Percentiles rank a stretch among this genome's conserved stretches.
phyloP scores from a whole-genome alignment of 73 alveolate species.

The Tetrahymena borealis region DNA sequence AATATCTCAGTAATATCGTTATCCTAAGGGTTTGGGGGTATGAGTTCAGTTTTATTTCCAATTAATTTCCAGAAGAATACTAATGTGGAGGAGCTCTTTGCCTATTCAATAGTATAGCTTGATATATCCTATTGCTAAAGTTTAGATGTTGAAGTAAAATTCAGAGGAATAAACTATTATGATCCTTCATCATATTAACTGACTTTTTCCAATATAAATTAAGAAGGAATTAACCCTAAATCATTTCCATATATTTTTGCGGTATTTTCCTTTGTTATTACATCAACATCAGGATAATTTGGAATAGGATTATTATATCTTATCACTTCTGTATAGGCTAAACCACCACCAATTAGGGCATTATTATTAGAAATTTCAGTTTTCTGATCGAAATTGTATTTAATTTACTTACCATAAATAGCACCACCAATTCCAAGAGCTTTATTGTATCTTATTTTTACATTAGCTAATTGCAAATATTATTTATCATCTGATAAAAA shows the following conservation, averaged over 20 bases:
- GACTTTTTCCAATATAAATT: background rate
- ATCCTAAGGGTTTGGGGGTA: background rate
- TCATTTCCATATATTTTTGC: background rate
- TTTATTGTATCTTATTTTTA: background rate
- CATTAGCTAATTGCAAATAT: background rate
- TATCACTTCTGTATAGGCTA: background rate
- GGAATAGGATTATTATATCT: background rate
- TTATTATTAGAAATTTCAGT: background rate
- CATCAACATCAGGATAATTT: background rate
- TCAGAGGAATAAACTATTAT: background rate
- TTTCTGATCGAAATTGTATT: background rate
- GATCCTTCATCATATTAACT: background rate
- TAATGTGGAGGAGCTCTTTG: background rate
- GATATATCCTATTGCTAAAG: background rate
- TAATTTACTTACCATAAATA: background rate
- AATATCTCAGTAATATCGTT: background rate
- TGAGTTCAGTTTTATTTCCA: background rate
- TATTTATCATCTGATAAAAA: background rate
- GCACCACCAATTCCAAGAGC: background rate
- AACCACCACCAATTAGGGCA: background rate
- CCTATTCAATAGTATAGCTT: background rate
- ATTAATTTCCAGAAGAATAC: background rate
- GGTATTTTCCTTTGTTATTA: background rate
- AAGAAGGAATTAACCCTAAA: background rate
- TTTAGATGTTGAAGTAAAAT: background rate